Percentiles rank a stretch among this genome's conserved stretches.
These are phyloP conservation scores for Nymphaea thermarum DNA, from an alignment of 164 flowering plant genomes.

Conservation along the genomic window DNA sequence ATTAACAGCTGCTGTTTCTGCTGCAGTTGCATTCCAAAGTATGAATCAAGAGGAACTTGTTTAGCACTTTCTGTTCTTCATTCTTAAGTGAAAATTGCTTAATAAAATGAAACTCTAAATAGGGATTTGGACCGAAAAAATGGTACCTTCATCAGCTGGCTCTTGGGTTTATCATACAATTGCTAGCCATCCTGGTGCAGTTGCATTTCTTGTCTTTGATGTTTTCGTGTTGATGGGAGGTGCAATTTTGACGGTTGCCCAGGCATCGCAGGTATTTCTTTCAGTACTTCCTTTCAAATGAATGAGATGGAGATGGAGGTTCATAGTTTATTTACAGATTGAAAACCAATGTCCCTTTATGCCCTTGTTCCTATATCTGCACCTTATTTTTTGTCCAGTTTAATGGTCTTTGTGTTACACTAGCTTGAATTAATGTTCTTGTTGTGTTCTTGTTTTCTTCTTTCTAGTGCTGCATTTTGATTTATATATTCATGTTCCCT, in stretches of 20 bases:
- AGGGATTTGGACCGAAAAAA: conserved; percentile 62
- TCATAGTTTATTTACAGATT: neutral
- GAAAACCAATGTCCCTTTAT: neutral
- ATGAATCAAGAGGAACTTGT: conserved; percentile 12
- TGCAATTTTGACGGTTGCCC: conserved; percentile 38
- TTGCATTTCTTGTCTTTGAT: conserved; percentile 53
- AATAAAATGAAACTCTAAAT: conserved; percentile 6
- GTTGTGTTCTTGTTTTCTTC: no score
- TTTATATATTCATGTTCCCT: no score
- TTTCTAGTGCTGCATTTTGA: no score
- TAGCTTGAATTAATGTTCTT: no score
- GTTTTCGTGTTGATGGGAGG: conserved; percentile 29
- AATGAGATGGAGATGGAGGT: no score
- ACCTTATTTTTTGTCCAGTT: no score
- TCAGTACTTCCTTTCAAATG: neutral
- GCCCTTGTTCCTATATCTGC: neutral
- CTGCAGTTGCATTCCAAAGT: conserved; percentile 53
- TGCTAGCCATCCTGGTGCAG: conserved; percentile 51
- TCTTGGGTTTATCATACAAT: conserved; percentile 45
- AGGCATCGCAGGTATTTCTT: conserved; percentile 54
- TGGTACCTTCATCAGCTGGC: conserved; percentile 21
- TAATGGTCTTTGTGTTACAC: no score
- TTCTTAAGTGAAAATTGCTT: conserved; percentile 1
- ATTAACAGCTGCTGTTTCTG: conserved; percentile 39
- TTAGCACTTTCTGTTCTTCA: neutral